Evolutionary conservation across 805 yeast genomes (phyloP).

Genomic region (Ogataea philodendri): DNA sequence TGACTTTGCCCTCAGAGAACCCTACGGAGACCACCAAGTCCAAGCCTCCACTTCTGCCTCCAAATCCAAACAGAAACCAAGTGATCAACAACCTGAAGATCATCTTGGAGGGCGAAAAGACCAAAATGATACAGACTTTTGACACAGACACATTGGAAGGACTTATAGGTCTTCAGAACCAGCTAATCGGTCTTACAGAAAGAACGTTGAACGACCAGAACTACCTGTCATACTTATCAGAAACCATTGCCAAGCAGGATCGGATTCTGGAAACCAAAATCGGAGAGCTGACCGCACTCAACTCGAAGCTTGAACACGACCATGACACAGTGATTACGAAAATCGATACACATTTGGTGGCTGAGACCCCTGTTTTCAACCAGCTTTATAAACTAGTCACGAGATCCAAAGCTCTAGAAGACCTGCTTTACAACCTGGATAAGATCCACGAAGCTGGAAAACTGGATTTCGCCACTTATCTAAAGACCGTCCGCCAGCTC

Average conservation of each 20-base stretch:
- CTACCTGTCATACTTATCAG: conserved; percentile 17
- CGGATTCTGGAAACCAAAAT: conserved; percentile 19
- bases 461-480: conserved; percentile 41
- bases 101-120: conserved; percentile 8
- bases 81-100: conserved; percentile 12
- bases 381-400: conserved; percentile 66
- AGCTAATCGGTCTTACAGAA: conserved; percentile 22
- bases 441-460: conserved; percentile 51
- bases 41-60: conserved; percentile 29
- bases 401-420: conserved; percentile 68
- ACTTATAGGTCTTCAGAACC: conserved; percentile 17
- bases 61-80: conserved; percentile 27
- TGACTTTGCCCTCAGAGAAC: conserved; percentile 11
- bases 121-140: conserved; percentile 13
- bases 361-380: conserved; percentile 51
- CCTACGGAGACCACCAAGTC: conserved; percentile 1
- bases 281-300: conserved; percentile 10
- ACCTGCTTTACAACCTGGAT: conserved; percentile 57
- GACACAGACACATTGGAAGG: conserved; percentile 7
- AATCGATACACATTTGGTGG: conserved; percentile 44
- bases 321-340: conserved; percentile 28
- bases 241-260: conserved; percentile 26
- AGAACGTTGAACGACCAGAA: conserved; percentile 17
- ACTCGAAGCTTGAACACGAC: conserved; percentile 30
- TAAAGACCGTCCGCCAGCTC: conserved; percentile 46